Conservation (phyloP, 768 basidiomycete genomes). For the Trametes coccinea region DNA sequence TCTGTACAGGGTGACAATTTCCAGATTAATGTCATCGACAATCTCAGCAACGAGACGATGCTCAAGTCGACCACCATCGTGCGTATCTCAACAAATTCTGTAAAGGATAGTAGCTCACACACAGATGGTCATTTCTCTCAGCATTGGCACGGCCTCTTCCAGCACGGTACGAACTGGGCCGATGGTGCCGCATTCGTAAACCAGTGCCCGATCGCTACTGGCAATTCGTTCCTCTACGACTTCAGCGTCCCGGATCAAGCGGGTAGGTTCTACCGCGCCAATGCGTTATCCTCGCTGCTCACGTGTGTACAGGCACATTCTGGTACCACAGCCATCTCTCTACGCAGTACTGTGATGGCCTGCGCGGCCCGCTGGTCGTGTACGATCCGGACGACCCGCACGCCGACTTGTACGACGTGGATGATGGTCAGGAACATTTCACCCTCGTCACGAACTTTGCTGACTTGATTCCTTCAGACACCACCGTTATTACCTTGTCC, state of each 20-base stretch:
- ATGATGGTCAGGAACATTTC: constrained; percentile 22
- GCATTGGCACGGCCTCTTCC: constrained; percentile 54
- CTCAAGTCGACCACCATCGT: constrained; percentile 26
- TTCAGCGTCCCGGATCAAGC: constrained; percentile 34
- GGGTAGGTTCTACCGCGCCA: constrained; percentile 12
- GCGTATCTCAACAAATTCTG: too few species aligned
- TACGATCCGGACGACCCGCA: constrained; percentile 35
- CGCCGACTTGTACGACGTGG: constrained; percentile 32
- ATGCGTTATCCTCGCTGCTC: too few species aligned
- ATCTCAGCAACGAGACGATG: constrained; percentile 24
- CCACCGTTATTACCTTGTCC: constrained; percentile 46
- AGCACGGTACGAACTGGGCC: constrained; percentile 43
- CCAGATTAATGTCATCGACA: constrained; percentile 27
- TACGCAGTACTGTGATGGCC: constrained; percentile 44
- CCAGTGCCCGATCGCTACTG: constrained; percentile 38
- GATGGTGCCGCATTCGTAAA: constrained; percentile 52
- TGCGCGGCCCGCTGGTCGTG: constrained; percentile 38
- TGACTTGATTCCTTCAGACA: constrained; percentile 27
- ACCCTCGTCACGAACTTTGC: too few species aligned
- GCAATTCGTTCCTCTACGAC: constrained; percentile 43
- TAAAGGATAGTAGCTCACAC: too few species aligned
- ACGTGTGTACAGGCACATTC: constrained; percentile 26
- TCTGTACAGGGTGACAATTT: constrained; percentile 24
- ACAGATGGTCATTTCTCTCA: neutral
- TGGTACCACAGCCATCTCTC: constrained; percentile 47